Base-by-base conservation (phyloP, 257 asterid genomes). In the Verbascum thapsus region DNA sequence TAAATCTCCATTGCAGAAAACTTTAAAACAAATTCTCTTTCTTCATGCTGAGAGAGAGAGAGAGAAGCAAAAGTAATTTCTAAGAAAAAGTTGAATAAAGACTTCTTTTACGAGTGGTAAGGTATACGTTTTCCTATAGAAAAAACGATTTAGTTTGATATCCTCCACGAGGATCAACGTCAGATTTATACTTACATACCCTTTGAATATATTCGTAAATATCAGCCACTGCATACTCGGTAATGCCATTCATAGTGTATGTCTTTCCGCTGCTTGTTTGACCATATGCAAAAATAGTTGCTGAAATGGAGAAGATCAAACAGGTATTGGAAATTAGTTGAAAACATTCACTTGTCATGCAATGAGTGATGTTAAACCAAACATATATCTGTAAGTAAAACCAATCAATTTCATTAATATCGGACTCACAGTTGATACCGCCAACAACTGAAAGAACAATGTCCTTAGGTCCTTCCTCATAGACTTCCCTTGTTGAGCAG, bases 211-310 rank as follows among this genome's bases (percentile, higher is more conserved):
- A 71, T 39, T 82, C 81, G 42, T 71, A 82, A 57, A 85, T 76
- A 76, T 85, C 94, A 9, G 77, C 70, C 3, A 82, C 34, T 3
- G 89, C 71, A 39, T 64, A 59, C 26, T 72, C 78, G 3, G 87
- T 82, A 56, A 85, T 75, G 22, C 94, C 85, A 26, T 73, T 53
- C 89, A 85, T 85, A 42, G 89, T 85, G 66, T 80, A 76, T 17
- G 89, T 82, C 71, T 85, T 85, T 19, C 89, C 94, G 65, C 94
- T 85, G 74, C 89, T 85, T 30, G 94, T 85, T 61, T 85, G 89
- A 8, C 94, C 94, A 55, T 85, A 85, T 0, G 94, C 87, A 8
- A 85, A 83, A 51, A 85, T 78, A 42, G 85, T 82, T 34, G 89
- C 89, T 85, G 78, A 51, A n/a, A 68, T 8, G 19, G 1, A 47